Percentiles rank a stretch among this genome's conserved stretches.
phyloP scores from a whole-genome alignment of 2,329 filamentous ascomycete species.

The Daldinia sp. region DNA sequence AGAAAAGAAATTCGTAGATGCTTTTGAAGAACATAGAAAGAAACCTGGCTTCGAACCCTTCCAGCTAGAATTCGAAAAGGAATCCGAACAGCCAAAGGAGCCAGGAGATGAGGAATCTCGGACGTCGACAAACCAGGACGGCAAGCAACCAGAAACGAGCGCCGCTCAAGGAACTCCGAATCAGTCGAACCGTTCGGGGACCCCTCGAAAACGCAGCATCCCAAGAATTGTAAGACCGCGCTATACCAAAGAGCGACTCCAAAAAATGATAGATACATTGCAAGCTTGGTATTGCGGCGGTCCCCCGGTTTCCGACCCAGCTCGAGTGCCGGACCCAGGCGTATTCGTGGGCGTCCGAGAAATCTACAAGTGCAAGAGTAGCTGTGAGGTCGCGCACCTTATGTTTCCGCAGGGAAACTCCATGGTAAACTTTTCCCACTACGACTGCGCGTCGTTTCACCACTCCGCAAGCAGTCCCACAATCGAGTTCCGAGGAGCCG shows the following conservation, averaged over 20 bases:
- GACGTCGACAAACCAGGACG: neutral
- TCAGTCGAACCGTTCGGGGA: too few species aligned
- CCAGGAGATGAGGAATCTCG: too few species aligned
- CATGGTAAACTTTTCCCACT: constrained; percentile 9
- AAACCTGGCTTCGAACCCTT: constrained; percentile 24
- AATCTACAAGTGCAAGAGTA: constrained; percentile 14
- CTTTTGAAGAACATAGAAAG: constrained; percentile 14
- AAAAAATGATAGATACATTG: neutral
- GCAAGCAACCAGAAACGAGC: neutral
- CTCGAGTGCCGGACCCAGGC: constrained; percentile 10
- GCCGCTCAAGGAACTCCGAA: too few species aligned
- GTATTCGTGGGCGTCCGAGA: constrained; percentile 17
- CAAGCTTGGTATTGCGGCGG: neutral
- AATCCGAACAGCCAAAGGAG: too few species aligned
- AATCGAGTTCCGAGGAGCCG: constrained; percentile 38
- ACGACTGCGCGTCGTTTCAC: neutral
- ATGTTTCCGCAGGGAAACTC: neutral
- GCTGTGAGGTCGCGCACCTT: constrained; percentile 19
- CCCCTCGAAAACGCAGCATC: constrained; percentile 2
- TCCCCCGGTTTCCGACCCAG: neutral
- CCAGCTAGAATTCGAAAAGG: too few species aligned
- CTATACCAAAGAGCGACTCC: constrained; percentile 5
- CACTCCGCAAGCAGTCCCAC: constrained; percentile 4
- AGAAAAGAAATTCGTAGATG: neutral
- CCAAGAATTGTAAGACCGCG: constrained; percentile 1